Evolutionary conservation across 768 basidiomycete species (phyloP), one percentile per base, ranked within the genome.

Genomic region (Amyloporia xantha): DNA sequence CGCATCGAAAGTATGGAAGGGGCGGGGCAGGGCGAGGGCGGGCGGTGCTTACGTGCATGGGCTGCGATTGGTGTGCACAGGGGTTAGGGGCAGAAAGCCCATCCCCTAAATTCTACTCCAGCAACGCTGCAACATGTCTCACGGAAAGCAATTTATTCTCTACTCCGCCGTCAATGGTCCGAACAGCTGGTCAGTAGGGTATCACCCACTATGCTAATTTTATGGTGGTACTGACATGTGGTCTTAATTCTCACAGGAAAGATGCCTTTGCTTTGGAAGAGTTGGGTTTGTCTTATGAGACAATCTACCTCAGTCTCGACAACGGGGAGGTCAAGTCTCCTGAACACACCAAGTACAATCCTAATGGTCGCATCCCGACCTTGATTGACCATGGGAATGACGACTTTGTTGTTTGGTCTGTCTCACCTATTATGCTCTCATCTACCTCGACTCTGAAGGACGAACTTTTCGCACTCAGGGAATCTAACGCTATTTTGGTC

Each of bases 1-100:
- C n/a, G 65, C 66, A 60, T 64, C 67, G 44, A 86, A 77, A 79
- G 80, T 80, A 40, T 62, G 70, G 50, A 68, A 72, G 41, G 59
- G n/a, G n/a, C n/a, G n/a, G n/a, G n/a, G n/a, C n/a, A n/a, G n/a
- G n/a, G n/a, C n/a, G n/a, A n/a, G n/a, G n/a, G n/a, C n/a, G n/a
- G n/a, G n/a, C n/a, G n/a, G n/a, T n/a, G n/a, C n/a, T n/a, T n/a
- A n/a, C n/a, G n/a, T n/a, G n/a, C n/a, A n/a, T n/a, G n/a, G n/a
- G n/a, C n/a, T n/a, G n/a, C n/a, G n/a, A n/a, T n/a, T n/a, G n/a
- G n/a, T n/a, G n/a, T n/a, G n/a, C n/a, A n/a, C n/a, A n/a, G n/a
- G n/a, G n/a, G n/a, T n/a, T n/a, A n/a, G n/a, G n/a, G n/a, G n/a
- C n/a, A n/a, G n/a, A n/a, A n/a, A n/a, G n/a, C n/a, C n/a, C n/a